Conservation (phyloP, 1,284 basidiomycete genomes). For the Ceratobasidium sp. region DNA sequence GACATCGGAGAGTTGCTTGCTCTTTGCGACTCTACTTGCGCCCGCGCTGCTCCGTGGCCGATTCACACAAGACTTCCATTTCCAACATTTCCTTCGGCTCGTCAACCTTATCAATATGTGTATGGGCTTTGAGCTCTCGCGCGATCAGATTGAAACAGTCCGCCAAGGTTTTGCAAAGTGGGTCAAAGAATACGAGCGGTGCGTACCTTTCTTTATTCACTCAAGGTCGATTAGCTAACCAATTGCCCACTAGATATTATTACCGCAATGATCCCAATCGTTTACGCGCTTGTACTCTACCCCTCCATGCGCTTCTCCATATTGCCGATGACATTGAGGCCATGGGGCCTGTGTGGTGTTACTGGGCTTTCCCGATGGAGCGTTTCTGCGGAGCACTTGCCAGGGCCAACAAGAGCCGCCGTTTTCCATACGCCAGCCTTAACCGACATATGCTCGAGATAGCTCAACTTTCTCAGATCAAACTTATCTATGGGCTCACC, state of each 20-base stretch:
- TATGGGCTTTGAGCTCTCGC: conserved; percentile 60
- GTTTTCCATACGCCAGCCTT: conserved; percentile 53
- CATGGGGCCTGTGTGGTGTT: conserved; percentile 60
- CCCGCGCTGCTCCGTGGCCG: conserved; percentile 58
- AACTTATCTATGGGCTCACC: conserved; percentile 21
- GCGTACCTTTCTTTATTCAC: too few species aligned
- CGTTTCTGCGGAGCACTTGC: conserved; percentile 53
- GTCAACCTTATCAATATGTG: conserved; percentile 52
- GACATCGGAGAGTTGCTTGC: conserved; percentile 57
- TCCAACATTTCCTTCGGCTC: conserved; percentile 62
- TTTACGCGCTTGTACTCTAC: conserved; percentile 58
- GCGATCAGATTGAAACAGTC: conserved; percentile 57
- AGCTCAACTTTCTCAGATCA: conserved; percentile 53
- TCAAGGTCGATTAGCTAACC: too few species aligned
- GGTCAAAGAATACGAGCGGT: conserved; percentile 64
- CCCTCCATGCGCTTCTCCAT: conserved; percentile 61
- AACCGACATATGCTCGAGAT: conserved; percentile 51
- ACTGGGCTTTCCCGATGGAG: conserved; percentile 63
- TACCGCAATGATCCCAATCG: conserved; percentile 57
- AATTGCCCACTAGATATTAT: conserved; percentile 56
- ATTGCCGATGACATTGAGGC: conserved; percentile 56
- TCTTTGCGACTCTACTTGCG: conserved; percentile 61
- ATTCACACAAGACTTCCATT: conserved; percentile 57
- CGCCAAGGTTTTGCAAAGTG: conserved; percentile 58
- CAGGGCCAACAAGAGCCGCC: conserved; percentile 51